Percentiles rank a stretch among this genome's conserved stretches.
Evolutionary conservation across 2,329 filamentous ascomycete species (phyloP).

Genomic region (Alternaria brassicae): DNA sequence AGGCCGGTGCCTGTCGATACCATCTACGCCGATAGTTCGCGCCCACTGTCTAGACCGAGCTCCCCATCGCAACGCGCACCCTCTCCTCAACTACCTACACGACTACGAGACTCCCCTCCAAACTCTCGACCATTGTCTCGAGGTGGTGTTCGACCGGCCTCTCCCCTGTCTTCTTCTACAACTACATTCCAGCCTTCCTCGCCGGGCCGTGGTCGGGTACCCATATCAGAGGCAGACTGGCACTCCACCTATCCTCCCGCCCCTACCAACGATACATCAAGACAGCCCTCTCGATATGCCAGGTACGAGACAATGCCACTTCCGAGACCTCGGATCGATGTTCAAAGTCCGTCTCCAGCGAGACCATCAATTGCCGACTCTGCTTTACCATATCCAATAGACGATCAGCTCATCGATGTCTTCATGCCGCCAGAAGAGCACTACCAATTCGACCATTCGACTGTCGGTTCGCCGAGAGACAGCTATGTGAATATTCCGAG

Average conservation of each 20-base stretch:
- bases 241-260: constrained; percentile 42
- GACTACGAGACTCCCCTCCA: constrained; percentile 32
- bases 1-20: constrained; percentile 32
- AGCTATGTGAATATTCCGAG: constrained; percentile 34
- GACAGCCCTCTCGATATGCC: constrained; percentile 36
- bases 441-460: constrained; percentile 49
- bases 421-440: constrained; percentile 55
- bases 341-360: constrained; percentile 43
- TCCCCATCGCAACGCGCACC: constrained; percentile 35
- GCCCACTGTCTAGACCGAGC: constrained; percentile 31
- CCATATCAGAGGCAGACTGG: constrained; percentile 36
- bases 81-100: constrained; percentile 41
- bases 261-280: constrained; percentile 31
- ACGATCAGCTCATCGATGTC: constrained; percentile 46
- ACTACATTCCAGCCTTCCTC: constrained; percentile 26
- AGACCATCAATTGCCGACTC: constrained; percentile 32
- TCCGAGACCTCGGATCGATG: constrained; percentile 41
- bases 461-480: constrained; percentile 28
- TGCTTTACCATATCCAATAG: constrained; percentile 56
- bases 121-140: constrained; percentile 40
- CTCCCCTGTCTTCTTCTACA: constrained; percentile 37
- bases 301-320: constrained; percentile 42
- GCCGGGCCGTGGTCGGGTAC: constrained; percentile 28
- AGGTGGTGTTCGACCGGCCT: constrained; percentile 32
- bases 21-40: constrained; percentile 23